phyloP scores from a whole-genome alignment of 169 alveolate genomes.

The Plasmodium falciparum region DNA sequence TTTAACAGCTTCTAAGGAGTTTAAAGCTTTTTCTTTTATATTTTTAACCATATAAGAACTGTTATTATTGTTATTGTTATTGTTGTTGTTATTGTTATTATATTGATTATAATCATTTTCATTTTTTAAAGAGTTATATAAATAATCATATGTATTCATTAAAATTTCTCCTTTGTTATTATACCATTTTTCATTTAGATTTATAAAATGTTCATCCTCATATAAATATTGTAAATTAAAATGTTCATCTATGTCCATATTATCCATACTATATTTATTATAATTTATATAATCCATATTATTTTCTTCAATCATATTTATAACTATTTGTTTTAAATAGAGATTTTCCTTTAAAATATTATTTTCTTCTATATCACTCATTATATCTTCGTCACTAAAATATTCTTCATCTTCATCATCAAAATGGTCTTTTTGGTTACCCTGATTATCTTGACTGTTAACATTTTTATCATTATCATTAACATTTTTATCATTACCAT shows the following conservation, averaged over 20 bases:
- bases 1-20: slow-evolving; percentile 13
- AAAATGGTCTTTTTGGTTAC: neutral
- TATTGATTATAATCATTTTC: neutral
- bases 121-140: neutral
- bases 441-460: neutral
- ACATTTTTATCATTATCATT: slow-evolving; percentile 21
- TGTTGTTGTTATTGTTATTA: too few species aligned
- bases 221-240: neutral
- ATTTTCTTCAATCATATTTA: slow-evolving; percentile 37
- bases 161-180: slow-evolving; percentile 20
- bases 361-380: slow-evolving; percentile 49
- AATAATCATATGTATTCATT: slow-evolving; percentile 11
- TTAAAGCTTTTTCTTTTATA: slow-evolving; percentile 15
- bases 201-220: slow-evolving; percentile 20
- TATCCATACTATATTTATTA: slow-evolving; percentile 6
- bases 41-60: neutral
- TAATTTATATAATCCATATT: slow-evolving; percentile 32
- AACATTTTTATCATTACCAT: slow-evolving; percentile 7
- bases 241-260: neutral
- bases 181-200: slow-evolving; percentile 37
- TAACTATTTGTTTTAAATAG: slow-evolving; percentile 22
- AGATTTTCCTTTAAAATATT: slow-evolving; percentile 19
- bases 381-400: slow-evolving; percentile 35
- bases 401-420: slow-evolving; percentile 7
- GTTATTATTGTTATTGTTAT: too few species aligned